Evolutionary conservation across 331 rosid genomes (phyloP).

Genomic region (Erythrophleum ivorense): DNA sequence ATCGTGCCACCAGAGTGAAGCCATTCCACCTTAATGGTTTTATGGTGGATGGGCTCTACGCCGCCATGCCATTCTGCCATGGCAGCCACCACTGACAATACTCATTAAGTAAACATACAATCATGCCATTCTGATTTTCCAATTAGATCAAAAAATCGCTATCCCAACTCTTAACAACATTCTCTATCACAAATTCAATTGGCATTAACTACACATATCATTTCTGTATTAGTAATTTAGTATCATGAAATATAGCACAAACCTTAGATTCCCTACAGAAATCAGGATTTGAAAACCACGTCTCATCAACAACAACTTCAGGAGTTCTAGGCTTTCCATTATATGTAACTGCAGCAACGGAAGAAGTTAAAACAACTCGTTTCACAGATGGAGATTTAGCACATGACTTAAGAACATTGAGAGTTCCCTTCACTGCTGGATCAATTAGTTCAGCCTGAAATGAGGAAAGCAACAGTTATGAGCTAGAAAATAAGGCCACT

Average conservation of each 20-base stretch:
- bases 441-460: neutral
- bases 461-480: neutral
- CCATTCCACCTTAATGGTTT: neutral
- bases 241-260: neutral
- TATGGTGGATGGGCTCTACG: neutral
- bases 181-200: neutral
- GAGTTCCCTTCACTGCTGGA: neutral
- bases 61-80: neutral
- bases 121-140: constrained; percentile 1
- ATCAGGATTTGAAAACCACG: neutral
- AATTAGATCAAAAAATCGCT: neutral
- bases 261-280: neutral
- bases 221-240: neutral
- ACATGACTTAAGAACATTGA: neutral
- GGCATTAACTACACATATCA: neutral
- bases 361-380: neutral
- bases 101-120: neutral
- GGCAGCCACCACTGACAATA: neutral
- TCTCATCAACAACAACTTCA: neutral
- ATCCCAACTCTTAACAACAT: neutral
- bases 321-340: neutral
- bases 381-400: neutral
- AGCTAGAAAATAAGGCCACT: constrained; percentile 11
- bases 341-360: neutral
- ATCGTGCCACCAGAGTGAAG: neutral